phyloP scores from a whole-genome alignment of 495 filamentous ascomycete genomes.

The Pyrenopolyporus hunteri region DNA sequence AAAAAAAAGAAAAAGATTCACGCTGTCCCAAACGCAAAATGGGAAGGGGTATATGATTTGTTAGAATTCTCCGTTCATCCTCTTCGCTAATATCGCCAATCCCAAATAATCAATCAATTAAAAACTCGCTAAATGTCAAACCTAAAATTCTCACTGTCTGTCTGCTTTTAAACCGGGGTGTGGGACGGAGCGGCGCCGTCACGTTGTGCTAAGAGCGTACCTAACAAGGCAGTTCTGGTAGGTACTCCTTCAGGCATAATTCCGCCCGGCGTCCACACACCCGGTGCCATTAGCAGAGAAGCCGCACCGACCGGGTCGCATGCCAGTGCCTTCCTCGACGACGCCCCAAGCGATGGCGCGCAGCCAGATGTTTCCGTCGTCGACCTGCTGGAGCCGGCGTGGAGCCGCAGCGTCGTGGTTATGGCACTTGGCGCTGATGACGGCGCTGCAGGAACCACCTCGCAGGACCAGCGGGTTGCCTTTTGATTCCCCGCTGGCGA shows the following conservation, averaged over 20 bases:
- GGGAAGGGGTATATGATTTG: too few species aligned
- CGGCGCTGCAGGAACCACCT: constrained; percentile 50
- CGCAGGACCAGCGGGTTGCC: constrained; percentile 52
- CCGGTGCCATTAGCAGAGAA: constrained; percentile 42
- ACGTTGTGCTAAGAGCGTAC: too few species aligned
- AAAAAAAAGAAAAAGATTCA: too few species aligned
- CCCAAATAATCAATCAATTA: too few species aligned
- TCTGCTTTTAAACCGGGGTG: too few species aligned
- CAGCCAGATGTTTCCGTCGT: constrained; percentile 38
- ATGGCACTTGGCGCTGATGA: constrained; percentile 52
- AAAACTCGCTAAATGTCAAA: too few species aligned
- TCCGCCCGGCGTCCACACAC: constrained; percentile 43
- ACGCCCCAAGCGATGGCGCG: constrained; percentile 49
- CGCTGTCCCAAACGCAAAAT: too few species aligned
- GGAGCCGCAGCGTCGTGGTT: constrained; percentile 14
- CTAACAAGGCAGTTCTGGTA: background rate
- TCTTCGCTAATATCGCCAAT: too few species aligned
- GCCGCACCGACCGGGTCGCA: constrained; percentile 46
- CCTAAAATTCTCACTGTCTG: too few species aligned
- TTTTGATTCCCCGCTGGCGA: constrained; percentile 38
- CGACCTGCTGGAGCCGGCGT: background rate
- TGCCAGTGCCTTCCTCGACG: constrained; percentile 42
- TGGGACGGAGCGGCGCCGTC: too few species aligned
- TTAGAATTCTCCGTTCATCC: too few species aligned
- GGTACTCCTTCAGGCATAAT: constrained; percentile 49